Evolutionary conservation across 192 early-diverging fungal species (phyloP).

Genomic region (Coemansia sp.): DNA sequence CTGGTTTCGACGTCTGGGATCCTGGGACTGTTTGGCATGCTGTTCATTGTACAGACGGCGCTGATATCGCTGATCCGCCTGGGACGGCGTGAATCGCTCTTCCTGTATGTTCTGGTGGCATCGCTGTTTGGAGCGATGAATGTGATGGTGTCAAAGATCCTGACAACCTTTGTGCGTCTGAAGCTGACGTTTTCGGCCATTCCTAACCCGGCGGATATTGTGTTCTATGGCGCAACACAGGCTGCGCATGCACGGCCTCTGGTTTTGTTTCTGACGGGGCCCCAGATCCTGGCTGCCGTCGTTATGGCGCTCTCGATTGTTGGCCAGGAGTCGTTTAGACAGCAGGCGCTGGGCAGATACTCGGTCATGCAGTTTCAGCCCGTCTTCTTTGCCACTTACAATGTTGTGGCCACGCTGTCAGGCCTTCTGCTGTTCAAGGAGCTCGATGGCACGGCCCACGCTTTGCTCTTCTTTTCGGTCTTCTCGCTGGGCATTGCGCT

Average conservation of each 20-base stretch:
- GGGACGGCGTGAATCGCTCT: constrained; percentile 31
- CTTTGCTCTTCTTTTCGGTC: constrained; percentile 27
- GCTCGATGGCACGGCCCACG: constrained; percentile 40
- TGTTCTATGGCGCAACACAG: constrained; percentile 35
- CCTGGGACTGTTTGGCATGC: constrained; percentile 18
- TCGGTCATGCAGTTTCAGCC: constrained; percentile 55
- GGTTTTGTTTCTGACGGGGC: constrained; percentile 18
- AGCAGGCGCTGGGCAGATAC: constrained; percentile 53
- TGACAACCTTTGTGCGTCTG: constrained; percentile 48
- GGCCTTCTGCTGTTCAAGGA: constrained; percentile 49
- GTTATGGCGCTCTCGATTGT: constrained; percentile 42
- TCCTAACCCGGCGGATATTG: constrained; percentile 41
- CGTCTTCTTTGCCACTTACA: constrained; percentile 55
- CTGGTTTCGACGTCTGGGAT: constrained; percentile 41
- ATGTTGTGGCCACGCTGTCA: constrained; percentile 45
- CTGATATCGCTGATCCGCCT: constrained; percentile 28
- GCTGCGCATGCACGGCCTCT: constrained; percentile 14
- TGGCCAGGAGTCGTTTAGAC: constrained; percentile 53
- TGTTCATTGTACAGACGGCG: constrained; percentile 23
- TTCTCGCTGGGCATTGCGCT: constrained; percentile 38
- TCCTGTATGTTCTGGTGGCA: constrained; percentile 41
- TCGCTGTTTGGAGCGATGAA: constrained; percentile 54
- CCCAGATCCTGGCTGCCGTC: constrained; percentile 25
- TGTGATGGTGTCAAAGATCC: constrained; percentile 52
- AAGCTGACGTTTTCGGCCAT: constrained; percentile 22